phyloP scores from a whole-genome alignment of 176 grass and related monocot genomes.

The Microstegium vimineum region DNA sequence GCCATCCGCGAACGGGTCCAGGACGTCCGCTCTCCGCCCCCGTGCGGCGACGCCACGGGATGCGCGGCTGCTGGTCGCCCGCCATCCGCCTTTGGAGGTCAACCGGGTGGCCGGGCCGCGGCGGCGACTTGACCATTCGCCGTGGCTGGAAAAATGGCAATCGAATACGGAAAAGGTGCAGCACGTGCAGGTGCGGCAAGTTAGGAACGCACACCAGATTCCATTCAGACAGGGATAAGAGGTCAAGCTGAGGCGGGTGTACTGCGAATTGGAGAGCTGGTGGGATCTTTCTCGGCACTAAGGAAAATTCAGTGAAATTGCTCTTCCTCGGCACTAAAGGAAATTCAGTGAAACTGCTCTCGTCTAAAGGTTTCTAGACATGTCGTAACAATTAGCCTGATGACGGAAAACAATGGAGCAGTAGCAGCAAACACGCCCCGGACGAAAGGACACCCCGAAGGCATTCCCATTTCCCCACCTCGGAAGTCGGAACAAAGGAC shows the following conservation, averaged over 20 bases:
- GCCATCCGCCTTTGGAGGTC: not conserved
- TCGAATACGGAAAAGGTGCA: not conserved
- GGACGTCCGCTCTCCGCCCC: not conserved
- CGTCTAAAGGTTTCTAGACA: not conserved
- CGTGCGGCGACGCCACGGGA: not conserved
- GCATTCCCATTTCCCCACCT: not conserved
- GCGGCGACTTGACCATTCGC: slow-evolving; percentile 22
- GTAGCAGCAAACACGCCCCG: not conserved
- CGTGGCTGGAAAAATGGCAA: not conserved
- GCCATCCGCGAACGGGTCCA: not conserved
- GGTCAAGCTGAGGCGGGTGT: not conserved
- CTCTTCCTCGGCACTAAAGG: not conserved
- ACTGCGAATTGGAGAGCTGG: not conserved
- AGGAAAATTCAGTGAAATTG: not conserved
- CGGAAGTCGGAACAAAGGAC: not conserved
- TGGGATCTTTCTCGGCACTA: not conserved
- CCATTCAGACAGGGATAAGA: not conserved
- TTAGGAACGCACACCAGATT: not conserved
- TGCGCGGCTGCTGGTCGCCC: not conserved
- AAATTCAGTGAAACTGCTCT: not conserved
- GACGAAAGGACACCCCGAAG: not conserved
- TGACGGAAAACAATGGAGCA: not conserved
- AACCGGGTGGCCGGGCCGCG: not conserved
- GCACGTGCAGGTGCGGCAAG: not conserved
- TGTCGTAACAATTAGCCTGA: not conserved